A percentile compares a stretch with the other conserved stretches of the same genome.
Conservation (phyloP, 768 basidiomycete species). For the Auriculariales sp. region DNA sequence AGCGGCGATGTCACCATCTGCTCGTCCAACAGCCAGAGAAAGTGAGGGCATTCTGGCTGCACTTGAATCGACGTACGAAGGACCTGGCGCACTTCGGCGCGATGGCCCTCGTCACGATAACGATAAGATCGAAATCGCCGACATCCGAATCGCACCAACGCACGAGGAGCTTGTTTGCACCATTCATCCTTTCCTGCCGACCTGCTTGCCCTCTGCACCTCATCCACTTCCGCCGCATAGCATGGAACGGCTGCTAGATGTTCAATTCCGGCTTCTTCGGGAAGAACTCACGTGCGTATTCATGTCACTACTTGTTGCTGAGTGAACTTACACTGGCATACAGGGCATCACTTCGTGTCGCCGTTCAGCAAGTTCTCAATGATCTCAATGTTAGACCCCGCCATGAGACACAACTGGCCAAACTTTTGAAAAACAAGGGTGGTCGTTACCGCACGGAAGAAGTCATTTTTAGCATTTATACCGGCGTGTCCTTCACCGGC, state of each 20-base stretch:
- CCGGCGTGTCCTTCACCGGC: constrained; percentile 32
- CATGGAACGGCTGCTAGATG: constrained; percentile 55
- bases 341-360: constrained; percentile 38
- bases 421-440: constrained; percentile 35
- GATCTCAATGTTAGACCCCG: constrained; percentile 20
- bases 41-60: constrained; percentile 25
- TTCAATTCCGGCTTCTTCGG: constrained; percentile 59
- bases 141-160: constrained; percentile 59
- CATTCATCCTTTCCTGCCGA: constrained; percentile 43
- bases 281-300: constrained; percentile 50
- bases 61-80: constrained; percentile 30
- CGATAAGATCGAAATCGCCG: constrained; percentile 36
- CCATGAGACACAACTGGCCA: constrained; percentile 24
- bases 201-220: constrained; percentile 41
- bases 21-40: constrained; percentile 1
- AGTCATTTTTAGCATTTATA: constrained; percentile 50
- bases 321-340: not conserved
- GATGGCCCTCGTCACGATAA: constrained; percentile 56
- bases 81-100: constrained; percentile 34
- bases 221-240: constrained; percentile 41
- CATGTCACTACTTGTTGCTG: constrained; percentile 1
- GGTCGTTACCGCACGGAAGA: constrained; percentile 45
- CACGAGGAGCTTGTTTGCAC: constrained; percentile 43
- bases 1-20: not conserved
- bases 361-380: constrained; percentile 32